Conservation (phyloP, 2,329 filamentous ascomycete species). For the Epichloe sylvatica region DNA sequence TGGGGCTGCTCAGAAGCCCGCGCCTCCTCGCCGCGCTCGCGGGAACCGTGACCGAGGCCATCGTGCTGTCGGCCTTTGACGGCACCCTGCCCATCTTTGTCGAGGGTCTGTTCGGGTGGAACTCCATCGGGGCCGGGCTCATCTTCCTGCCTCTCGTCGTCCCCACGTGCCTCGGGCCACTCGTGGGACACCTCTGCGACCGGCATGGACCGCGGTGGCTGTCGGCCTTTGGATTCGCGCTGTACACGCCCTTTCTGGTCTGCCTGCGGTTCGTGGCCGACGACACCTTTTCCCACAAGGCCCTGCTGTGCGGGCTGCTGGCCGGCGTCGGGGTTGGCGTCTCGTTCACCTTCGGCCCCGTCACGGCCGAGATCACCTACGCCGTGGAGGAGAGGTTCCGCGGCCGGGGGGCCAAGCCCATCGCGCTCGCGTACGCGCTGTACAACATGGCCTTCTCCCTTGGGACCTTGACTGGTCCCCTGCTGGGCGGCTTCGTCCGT, state of each 20-base stretch:
- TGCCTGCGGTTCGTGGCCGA: conserved; percentile 21
- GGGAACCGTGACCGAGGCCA: conserved; percentile 21
- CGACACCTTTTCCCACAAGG: conserved; percentile 16
- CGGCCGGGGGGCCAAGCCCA: conserved; percentile 11
- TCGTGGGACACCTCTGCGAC: conserved; percentile 19
- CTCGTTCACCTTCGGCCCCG: conserved; percentile 19
- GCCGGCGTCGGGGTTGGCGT: conserved; percentile 17
- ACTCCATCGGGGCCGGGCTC: conserved; percentile 20
- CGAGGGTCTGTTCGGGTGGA: conserved; percentile 17
- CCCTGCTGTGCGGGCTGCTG: conserved; percentile 20
- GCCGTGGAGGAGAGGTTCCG: conserved; percentile 12
- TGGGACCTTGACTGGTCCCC: conserved; percentile 19
- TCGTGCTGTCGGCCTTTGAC: conserved; percentile 20
- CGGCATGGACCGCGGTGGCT: conserved; percentile 23
- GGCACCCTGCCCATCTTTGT: conserved; percentile 21
- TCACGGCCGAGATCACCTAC: conserved; percentile 25
- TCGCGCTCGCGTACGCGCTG: conserved; percentile 22
- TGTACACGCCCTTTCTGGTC: conserved; percentile 20
- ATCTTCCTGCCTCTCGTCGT: conserved; percentile 21
- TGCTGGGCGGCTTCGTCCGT: conserved; percentile 22
- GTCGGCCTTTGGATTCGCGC: conserved; percentile 18
- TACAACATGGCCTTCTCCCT: conserved; percentile 23
- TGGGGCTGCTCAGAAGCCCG: conserved; percentile 16
- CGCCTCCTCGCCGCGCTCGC: conserved; percentile 20
- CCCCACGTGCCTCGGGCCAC: conserved; percentile 18